Percentiles rank a stretch among this genome's conserved stretches.
Conservation (phyloP, 169 alveolate species). For the Plasmodium vinckei region DNA sequence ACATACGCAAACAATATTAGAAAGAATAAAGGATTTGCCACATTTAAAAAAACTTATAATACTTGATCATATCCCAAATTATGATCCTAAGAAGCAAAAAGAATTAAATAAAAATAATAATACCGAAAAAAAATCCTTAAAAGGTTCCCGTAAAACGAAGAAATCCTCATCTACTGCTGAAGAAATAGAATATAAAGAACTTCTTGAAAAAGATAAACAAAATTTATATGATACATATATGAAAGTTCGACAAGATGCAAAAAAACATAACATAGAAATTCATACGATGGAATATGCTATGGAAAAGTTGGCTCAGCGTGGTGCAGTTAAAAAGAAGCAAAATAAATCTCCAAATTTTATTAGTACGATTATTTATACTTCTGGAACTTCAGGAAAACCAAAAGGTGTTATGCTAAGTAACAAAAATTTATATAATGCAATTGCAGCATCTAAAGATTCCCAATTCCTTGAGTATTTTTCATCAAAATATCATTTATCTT, state of each 20-base stretch:
- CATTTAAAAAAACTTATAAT: slow-evolving; percentile 40
- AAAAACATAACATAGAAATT: not conserved
- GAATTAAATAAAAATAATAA: no score
- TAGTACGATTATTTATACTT: slow-evolving; percentile 95
- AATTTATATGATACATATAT: no score
- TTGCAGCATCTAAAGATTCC: not conserved
- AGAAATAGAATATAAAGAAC: no score
- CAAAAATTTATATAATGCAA: slow-evolving; percentile 41
- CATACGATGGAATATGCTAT: not conserved
- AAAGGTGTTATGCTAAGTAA: slow-evolving; percentile 97
- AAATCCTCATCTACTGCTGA: no score
- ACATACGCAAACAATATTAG: slow-evolving; percentile 1
- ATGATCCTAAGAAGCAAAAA: not conserved
- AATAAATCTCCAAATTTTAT: slow-evolving; percentile 81
- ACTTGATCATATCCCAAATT: slow-evolving; percentile 8
- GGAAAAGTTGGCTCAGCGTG: not conserved
- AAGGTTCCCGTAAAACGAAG: no score
- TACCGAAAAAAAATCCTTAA: no score
- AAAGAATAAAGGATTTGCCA: slow-evolving; percentile 8
- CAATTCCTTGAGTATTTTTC: not conserved
- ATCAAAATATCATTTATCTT: slow-evolving; percentile 86
- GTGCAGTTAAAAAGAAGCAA: not conserved
- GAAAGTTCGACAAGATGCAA: no score
- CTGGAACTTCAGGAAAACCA: slow-evolving; percentile 99
- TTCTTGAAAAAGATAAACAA: no score